Evolutionary conservation across 495 filamentous ascomycete species (phyloP), one percentile per base, ranked within the genome.

Genomic region (Aspergillus carlsbadensis): DNA sequence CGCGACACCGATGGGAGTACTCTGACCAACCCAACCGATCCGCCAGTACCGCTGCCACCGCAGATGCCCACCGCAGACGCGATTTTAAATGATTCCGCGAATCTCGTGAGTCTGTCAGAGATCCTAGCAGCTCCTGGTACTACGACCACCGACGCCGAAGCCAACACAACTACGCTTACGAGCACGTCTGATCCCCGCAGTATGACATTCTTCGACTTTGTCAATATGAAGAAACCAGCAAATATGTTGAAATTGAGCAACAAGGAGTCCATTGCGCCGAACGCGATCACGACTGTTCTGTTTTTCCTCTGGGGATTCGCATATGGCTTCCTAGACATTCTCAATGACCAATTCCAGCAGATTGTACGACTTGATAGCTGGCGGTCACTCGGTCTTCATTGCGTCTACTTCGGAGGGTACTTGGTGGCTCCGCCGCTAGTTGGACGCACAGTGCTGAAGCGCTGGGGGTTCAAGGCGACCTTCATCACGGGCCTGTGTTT

Each of bases 261-360:
- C 55, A 73, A 71, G 53, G 78, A 84, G 55, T 84, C 82, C 5
- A 73, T 86, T 39, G 70, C 75, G 14, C 84, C 83, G 0, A 71
- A 81, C 18, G 76, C 77, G 24, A 69, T 90, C 33, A 85, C 88
- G 44, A 91, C 87, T 7, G 76, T 91, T 51, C 76, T 93, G 3
- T 93, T 92, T 71, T 92, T 95, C 70, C 77, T 94, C 6, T 92
- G 88, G 91, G 89, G 91, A 0, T 90, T 96, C 58, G 86, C 88
- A 0, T 94, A 95, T 65, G 90, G 91, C 13, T 80, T 96, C 24
- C 78, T 95, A 10, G 86, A 88, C 54, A 80, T 86, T 1, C 78
- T 95, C 40, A 93, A 94, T 63, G 70, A 74, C 5, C 80, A 82
- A 56, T 83, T 84, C 56, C 72, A 81, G 60, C 58, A 56, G 2